Evolutionary conservation across 208 protist species (phyloP).

Genomic region (Trypanosoma platydactyli): DNA sequence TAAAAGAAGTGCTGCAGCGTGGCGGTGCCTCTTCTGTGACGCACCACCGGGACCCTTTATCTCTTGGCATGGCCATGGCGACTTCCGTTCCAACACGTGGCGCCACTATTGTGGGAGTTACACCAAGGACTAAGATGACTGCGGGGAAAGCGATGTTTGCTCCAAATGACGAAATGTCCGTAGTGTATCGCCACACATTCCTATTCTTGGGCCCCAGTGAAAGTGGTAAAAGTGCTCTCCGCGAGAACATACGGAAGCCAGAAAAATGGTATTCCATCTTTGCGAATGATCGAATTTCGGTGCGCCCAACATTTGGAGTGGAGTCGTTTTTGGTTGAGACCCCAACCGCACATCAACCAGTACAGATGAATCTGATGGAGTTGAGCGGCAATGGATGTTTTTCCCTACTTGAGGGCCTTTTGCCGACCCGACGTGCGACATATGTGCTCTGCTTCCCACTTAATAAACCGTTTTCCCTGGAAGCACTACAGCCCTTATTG

Average conservation of each 20-base stretch:
- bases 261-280: constrained; percentile 55
- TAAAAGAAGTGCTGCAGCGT: constrained; percentile 25
- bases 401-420: constrained; percentile 52
- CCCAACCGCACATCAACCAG: constrained; percentile 4
- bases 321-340: constrained; percentile 20
- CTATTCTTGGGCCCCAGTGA: constrained; percentile 57
- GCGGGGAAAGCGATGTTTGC: constrained; percentile 5
- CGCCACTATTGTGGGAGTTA: constrained; percentile 4
- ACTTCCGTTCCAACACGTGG: not conserved
- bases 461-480: constrained; percentile 30
- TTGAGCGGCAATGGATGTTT: constrained; percentile 71
- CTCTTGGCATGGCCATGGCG: not conserved
- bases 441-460: constrained; percentile 82
- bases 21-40: not conserved
- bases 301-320: constrained; percentile 32
- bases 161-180: constrained; percentile 23
- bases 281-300: constrained; percentile 19
- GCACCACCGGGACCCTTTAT: constrained; percentile 1
- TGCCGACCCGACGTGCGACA: constrained; percentile 63
- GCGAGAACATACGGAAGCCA: constrained; percentile 52
- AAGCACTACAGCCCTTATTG: constrained; percentile 45
- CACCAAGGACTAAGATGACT: constrained; percentile 6
- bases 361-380: constrained; percentile 61
- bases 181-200: constrained; percentile 71
- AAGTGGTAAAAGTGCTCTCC: constrained; percentile 57